phyloP scores from a whole-genome alignment of 768 basidiomycete genomes.

The Suillus clintonianus region DNA sequence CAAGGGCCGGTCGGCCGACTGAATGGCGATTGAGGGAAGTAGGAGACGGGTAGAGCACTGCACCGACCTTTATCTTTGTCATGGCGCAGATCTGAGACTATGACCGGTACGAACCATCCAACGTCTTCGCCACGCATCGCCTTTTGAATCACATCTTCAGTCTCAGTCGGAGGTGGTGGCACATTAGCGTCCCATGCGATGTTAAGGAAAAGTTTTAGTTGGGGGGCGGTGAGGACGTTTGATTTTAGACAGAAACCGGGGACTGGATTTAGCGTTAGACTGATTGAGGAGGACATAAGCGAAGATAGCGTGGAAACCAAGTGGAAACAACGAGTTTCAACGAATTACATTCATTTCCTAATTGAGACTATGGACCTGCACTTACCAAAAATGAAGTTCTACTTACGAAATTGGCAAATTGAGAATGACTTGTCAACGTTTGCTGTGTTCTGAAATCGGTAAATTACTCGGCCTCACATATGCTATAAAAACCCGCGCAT shows the following conservation, averaged over 20 bases:
- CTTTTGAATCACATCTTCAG: constrained; percentile 56
- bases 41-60: constrained; percentile 8
- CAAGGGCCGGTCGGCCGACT: constrained; percentile 71
- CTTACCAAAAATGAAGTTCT: neutral
- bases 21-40: constrained; percentile 1
- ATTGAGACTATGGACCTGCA: neutral
- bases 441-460: neutral
- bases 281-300: constrained; percentile 13
- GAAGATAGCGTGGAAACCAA: neutral
- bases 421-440: constrained; percentile 1
- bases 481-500: neutral
- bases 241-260: constrained; percentile 78
- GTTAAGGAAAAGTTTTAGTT: too few species aligned
- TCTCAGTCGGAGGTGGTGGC: constrained; percentile 66
- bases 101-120: constrained; percentile 67
- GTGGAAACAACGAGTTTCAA: neutral
- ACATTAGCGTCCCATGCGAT: constrained; percentile 70
- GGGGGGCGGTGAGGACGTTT: too few species aligned
- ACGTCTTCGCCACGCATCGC: constrained; percentile 56
- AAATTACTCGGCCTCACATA: constrained; percentile 3
- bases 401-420: neutral
- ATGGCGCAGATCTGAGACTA: constrained; percentile 63
- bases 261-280: constrained; percentile 50
- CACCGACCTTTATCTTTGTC: constrained; percentile 71
- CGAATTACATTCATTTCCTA: neutral